phyloP scores from a whole-genome alignment of 768 basidiomycete genomes.

The Boletus reticuloceps region DNA sequence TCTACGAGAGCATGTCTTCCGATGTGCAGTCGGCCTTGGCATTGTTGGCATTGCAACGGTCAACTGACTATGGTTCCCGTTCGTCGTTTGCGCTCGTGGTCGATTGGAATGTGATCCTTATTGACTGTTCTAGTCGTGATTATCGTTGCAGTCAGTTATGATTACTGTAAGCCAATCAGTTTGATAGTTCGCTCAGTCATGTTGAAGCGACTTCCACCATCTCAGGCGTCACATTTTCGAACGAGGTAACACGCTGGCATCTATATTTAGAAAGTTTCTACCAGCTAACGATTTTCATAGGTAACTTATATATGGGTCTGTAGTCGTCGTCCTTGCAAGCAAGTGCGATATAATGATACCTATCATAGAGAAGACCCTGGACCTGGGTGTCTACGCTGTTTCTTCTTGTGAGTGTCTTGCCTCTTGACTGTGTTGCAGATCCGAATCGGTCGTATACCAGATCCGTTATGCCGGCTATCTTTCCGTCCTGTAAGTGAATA shows the following conservation, averaged over 20 bases:
- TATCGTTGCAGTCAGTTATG: background rate
- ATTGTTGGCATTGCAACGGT: background rate
- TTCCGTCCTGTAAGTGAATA: background rate
- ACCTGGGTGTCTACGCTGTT: conserved; percentile 1
- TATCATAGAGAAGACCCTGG: background rate
- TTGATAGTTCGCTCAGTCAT: too few species aligned
- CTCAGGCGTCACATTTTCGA: background rate
- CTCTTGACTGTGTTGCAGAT: too few species aligned
- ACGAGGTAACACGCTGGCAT: background rate
- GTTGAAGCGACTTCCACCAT: background rate
- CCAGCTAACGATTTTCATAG: background rate
- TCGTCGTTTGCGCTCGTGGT: background rate
- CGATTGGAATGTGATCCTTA: background rate
- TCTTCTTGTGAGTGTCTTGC: background rate
- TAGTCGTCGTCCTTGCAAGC: background rate
- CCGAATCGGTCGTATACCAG: background rate
- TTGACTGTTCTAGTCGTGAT: background rate
- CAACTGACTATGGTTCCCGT: background rate
- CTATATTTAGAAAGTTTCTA: background rate
- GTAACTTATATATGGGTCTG: conserved; percentile 2
- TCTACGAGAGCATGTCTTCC: background rate
- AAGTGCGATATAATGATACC: background rate
- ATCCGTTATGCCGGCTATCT: background rate
- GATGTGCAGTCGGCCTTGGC: background rate
- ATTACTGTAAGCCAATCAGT: background rate